phyloP scores from a whole-genome alignment of 1,284 basidiomycete species.

The Fomitopsis palustris region DNA sequence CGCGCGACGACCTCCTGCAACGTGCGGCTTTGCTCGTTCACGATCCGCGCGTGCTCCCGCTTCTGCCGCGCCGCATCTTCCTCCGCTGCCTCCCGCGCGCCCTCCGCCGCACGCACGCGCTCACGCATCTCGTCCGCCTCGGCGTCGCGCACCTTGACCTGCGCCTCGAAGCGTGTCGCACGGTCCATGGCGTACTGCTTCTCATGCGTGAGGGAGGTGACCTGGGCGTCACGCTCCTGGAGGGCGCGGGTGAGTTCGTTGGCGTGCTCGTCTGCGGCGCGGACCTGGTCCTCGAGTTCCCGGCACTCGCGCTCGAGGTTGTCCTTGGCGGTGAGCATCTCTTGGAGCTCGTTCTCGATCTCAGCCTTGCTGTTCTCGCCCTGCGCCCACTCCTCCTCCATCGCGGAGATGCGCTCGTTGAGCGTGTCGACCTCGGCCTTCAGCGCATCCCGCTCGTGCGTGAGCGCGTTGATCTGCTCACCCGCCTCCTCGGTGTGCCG shows the following conservation, averaged over 20 bases:
- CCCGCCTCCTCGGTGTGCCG: slow-evolving; percentile 45
- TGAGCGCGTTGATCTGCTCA: slow-evolving; percentile 26
- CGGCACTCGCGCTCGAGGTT: slow-evolving; percentile 44
- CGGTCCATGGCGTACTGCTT: slow-evolving; percentile 49
- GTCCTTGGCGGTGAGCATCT: slow-evolving; percentile 45
- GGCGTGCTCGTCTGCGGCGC: slow-evolving; percentile 42
- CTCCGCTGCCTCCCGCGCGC: slow-evolving; percentile 48
- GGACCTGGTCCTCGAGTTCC: slow-evolving; percentile 51
- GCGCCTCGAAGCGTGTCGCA: slow-evolving; percentile 52
- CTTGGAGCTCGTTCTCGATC: slow-evolving; percentile 51
- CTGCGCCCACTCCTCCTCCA: slow-evolving; percentile 56
- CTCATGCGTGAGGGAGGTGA: slow-evolving; percentile 54
- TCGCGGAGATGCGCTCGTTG: slow-evolving; percentile 30
- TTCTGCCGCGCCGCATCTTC: slow-evolving; percentile 50
- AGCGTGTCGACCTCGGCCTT: slow-evolving; percentile 35
- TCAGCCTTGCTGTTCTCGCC: slow-evolving; percentile 50
- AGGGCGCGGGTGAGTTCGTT: slow-evolving; percentile 45
- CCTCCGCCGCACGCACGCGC: slow-evolving; percentile 38
- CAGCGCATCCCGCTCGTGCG: slow-evolving; percentile 32
- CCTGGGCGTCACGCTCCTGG: slow-evolving; percentile 54
- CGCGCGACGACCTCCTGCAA: slow-evolving; percentile 46
- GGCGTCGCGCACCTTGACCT: slow-evolving; percentile 47
- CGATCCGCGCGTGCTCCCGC: slow-evolving; percentile 48
- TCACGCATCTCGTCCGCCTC: slow-evolving; percentile 42
- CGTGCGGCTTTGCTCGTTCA: slow-evolving; percentile 48